Evolutionary conservation across 495 filamentous ascomycete genomes (phyloP).

Genomic region (Clohesyomyces aquaticus): DNA sequence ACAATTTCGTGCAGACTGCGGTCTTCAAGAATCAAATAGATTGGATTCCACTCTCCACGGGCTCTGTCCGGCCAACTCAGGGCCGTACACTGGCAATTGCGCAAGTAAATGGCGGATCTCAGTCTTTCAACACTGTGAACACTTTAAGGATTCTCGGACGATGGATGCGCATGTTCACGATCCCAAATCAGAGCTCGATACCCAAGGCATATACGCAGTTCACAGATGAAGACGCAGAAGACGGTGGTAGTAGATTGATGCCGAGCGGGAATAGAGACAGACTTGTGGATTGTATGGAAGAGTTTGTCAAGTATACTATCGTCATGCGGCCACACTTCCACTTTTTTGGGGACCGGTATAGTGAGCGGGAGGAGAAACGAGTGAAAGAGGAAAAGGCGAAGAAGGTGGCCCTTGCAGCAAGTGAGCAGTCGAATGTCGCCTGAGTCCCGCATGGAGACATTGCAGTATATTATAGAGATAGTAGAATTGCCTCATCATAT

Average conservation of each 20-base stretch:
- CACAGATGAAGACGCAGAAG: conserved; percentile 52
- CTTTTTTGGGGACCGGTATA: conserved; percentile 68
- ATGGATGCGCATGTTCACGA: conserved; percentile 80
- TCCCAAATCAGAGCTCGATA: conserved; percentile 70
- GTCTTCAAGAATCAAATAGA: conserved; percentile 80
- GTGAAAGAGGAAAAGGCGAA: conserved; percentile 45
- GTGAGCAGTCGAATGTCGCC: too few relatives aligned
- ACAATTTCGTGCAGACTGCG: conserved; percentile 53
- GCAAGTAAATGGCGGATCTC: conserved; percentile 68
- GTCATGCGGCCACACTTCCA: conserved; percentile 65
- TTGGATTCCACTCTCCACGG: conserved; percentile 69
- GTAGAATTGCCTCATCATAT: too few relatives aligned
- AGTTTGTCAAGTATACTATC: conserved; percentile 74
- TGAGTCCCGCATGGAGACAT: too few relatives aligned
- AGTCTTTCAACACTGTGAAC: conserved; percentile 78
- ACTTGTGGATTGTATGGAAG: conserved; percentile 77
- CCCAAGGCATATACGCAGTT: conserved; percentile 70
- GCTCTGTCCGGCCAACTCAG: conserved; percentile 70
- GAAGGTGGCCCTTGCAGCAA: too few relatives aligned
- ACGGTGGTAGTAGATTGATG: conserved; percentile 59
- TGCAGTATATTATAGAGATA: too few relatives aligned
- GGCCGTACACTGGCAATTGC: conserved; percentile 68
- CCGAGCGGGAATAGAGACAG: conserved; percentile 67
- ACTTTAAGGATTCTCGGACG: conserved; percentile 68
- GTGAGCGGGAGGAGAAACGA: conserved; percentile 58